A percentile compares a stretch with the other conserved stretches of the same genome.
These are phyloP conservation scores for Microdochium nivale DNA, from an alignment of 2,329 filamentous ascomycete genomes.

Conservation along the genomic window DNA sequence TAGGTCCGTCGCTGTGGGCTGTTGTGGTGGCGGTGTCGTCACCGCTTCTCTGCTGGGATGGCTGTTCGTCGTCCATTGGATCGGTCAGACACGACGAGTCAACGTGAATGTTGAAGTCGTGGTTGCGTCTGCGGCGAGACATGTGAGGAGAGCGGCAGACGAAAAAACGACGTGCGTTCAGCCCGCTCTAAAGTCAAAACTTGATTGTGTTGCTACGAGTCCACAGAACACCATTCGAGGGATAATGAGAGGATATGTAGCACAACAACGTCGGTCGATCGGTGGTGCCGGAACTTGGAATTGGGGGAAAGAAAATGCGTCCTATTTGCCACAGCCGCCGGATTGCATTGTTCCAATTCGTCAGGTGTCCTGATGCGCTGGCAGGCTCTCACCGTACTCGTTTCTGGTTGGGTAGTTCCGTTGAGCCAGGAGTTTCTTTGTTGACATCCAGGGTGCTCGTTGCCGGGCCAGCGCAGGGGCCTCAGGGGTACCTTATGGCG, in stretches of 20 bases:
- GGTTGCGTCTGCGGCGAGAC: neutral
- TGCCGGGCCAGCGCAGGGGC: neutral
- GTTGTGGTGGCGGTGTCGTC: neutral
- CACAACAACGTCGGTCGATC: neutral
- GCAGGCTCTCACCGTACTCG: neutral
- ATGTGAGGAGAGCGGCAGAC: neutral
- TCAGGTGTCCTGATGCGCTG: too few species aligned
- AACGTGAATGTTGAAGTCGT: conserved; percentile 1
- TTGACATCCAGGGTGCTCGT: neutral
- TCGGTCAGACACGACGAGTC: neutral
- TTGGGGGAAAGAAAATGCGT: too few species aligned
- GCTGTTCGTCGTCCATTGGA: neutral
- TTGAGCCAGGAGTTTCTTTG: neutral
- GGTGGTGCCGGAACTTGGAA: too few species aligned
- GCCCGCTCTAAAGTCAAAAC: neutral
- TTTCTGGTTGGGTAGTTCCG: neutral
- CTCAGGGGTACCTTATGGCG: too few species aligned
- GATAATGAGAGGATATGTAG: too few species aligned
- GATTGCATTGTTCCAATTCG: too few species aligned
- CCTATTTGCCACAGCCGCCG: too few species aligned
- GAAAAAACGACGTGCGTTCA: neutral
- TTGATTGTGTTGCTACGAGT: neutral
- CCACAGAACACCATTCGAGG: too few species aligned
- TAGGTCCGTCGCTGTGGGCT: neutral
- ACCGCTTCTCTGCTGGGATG: neutral